Conservation (phyloP, 352 stramenopile genomes). For the Thalassiosira livingstoniorum region DNA sequence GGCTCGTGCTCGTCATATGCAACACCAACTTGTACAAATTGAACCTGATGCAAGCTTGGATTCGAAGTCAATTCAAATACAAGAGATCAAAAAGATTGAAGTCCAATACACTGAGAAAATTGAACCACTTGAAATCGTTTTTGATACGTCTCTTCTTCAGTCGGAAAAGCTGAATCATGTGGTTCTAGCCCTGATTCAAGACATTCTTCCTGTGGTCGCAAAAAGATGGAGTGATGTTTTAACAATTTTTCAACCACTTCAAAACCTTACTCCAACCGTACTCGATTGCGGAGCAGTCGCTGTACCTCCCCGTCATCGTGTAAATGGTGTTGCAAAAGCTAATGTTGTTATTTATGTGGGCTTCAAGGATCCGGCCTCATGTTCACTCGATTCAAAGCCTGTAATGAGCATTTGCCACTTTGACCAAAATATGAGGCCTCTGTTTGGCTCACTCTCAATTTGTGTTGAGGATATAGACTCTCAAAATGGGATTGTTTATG, state of each 20-base stretch:
- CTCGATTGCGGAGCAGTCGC: conserved; percentile 23
- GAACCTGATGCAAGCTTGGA: not conserved
- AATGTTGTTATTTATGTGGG: conserved; percentile 56
- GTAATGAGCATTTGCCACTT: conserved; percentile 51
- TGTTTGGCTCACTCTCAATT: conserved; percentile 50
- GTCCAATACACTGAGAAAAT: not conserved
- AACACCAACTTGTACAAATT: not conserved
- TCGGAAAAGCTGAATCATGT: not conserved
- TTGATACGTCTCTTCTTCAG: not conserved
- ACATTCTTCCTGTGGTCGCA: conserved; percentile 43
- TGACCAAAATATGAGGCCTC: conserved; percentile 55
- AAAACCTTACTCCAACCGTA: conserved; percentile 38
- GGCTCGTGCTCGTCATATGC: not conserved
- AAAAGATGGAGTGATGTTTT: conserved; percentile 39
- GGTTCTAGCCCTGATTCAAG: conserved; percentile 11
- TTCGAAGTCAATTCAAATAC: not conserved
- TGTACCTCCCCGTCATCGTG: conserved; percentile 38
- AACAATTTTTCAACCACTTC: conserved; percentile 19
- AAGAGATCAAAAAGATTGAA: not conserved
- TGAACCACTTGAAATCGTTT: not conserved
- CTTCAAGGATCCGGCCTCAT: conserved; percentile 33
- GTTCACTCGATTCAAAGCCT: conserved; percentile 28
- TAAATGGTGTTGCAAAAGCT: conserved; percentile 44
- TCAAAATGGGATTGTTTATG: conserved; percentile 24
- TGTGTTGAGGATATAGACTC: conserved; percentile 47